Percentiles rank a stretch among this genome's conserved stretches.
Conservation (phyloP, 2,329 filamentous ascomycete species). For the Pseudocercospora fuligena region DNA sequence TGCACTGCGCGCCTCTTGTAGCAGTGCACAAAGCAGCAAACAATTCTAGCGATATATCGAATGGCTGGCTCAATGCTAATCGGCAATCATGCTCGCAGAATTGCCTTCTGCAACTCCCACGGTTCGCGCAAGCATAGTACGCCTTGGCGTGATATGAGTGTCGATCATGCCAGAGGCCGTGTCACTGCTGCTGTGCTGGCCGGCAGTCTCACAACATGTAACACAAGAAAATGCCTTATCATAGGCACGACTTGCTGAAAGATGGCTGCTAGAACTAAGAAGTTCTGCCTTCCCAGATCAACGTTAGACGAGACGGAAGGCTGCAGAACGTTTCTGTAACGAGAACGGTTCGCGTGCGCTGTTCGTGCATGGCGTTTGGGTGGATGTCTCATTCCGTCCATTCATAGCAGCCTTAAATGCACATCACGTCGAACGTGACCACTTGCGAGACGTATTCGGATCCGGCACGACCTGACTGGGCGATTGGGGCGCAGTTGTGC, state of each 20-base stretch:
- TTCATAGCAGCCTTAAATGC: background rate
- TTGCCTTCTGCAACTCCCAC: background rate
- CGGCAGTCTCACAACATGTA: background rate
- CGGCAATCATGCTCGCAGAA: background rate
- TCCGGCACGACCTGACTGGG: conserved; percentile 13
- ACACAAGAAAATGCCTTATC: background rate
- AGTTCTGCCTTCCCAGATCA: too few relatives aligned
- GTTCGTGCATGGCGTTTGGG: background rate
- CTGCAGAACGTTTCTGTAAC: background rate
- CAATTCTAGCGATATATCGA: background rate
- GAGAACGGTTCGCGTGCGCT: background rate
- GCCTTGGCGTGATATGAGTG: background rate
- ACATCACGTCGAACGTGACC: background rate
- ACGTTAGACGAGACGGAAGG: too few relatives aligned
- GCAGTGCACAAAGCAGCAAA: background rate
- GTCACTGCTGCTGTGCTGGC: background rate
- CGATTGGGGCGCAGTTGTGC: conserved; percentile 15
- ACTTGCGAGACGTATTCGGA: background rate
- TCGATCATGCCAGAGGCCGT: background rate
- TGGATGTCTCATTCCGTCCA: conserved; percentile 14
- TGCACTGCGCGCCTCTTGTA: too few relatives aligned
- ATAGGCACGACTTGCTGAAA: background rate
- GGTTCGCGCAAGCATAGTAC: background rate
- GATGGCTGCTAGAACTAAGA: background rate
- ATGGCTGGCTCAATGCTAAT: background rate